phyloP scores from a whole-genome alignment of 225 moss, liverwort and hornwort genomes.

The Lunularia cruciata region DNA sequence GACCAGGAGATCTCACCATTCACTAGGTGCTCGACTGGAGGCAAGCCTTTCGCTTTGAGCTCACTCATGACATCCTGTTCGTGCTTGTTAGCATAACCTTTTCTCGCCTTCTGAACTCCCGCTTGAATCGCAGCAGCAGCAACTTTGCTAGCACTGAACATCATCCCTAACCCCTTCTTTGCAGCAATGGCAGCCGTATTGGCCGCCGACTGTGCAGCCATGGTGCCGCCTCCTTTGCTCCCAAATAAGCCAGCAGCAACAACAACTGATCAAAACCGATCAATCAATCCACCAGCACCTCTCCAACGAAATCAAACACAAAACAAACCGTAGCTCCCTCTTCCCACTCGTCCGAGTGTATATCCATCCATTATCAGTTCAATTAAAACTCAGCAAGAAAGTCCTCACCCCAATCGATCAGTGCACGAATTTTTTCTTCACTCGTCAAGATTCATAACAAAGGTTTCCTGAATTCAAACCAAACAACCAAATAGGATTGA shows the following conservation, averaged over 20 bases:
- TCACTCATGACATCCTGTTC: constrained; percentile 77
- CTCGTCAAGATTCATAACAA: background rate
- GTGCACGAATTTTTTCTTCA: background rate
- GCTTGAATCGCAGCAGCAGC: constrained; percentile 71
- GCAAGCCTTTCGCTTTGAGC: constrained; percentile 61
- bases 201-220: constrained; percentile 40
- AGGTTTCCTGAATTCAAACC: background rate
- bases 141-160: constrained; percentile 79
- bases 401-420: background rate
- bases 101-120: constrained; percentile 76
- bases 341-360: no score
- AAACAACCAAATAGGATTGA: background rate
- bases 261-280: constrained; percentile 1
- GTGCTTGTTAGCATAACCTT: constrained; percentile 91
- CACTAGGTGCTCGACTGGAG: constrained; percentile 59
- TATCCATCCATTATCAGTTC: no score
- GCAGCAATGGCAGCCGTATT: constrained; percentile 39
- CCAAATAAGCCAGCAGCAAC: background rate
- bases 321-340: background rate
- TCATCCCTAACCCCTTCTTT: constrained; percentile 80
- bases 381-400: background rate
- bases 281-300: background rate
- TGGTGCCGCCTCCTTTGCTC: constrained; percentile 13
- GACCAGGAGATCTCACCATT: constrained; percentile 42
- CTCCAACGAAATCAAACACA: background rate